Evolutionary conservation across 306 rosid species (phyloP), one percentile per base, ranked within the genome.

Genomic region (Cicer chorassanicum): DNA sequence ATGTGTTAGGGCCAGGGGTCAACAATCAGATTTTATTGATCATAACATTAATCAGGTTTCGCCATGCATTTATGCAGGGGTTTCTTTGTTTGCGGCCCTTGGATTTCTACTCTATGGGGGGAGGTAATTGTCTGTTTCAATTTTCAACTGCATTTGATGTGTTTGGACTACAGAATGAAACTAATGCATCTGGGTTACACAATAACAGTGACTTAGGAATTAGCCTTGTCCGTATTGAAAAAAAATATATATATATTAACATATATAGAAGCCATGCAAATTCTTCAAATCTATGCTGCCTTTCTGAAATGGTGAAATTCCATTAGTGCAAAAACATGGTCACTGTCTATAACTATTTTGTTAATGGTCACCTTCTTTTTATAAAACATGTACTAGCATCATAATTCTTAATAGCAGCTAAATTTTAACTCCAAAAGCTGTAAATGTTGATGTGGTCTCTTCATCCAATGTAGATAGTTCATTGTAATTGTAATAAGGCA

Each of bases 81-180:
- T 95, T 14, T 90, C 99, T 76, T 87, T 92, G 84, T 92, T 92
- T 68, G 97, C 98, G 16, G 99, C 99, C 75, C 91, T 95, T 62
- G 99, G 98, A 51, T 95, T 95, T 89, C 97, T 95, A 80, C 91
- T 92, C 73, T 95, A 92, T 34, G 99, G 99, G 76, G 99, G 99
- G 81, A 95, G 99, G 99, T 95, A 89, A 64, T 55, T 61, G 9
- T 73, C 50, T 75, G 9, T 56, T 84, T 66, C 65, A 45, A 29
- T 71, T 78, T 41, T 83, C 64, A 65, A 65, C 46, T 67, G 36
- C n/a, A 18, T 45, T 74, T 68, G 65, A 55, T 24, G 29, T 64
- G 45, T 64, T 71, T 65, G 77, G 63, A 65, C 57, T 54, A 11
- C 57, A 59, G 24, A 55, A 44, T 40, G 36, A 54, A 42, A 56